phyloP scores from a whole-genome alignment of 345 rosid species.

The Euphorbia tirucalli region DNA sequence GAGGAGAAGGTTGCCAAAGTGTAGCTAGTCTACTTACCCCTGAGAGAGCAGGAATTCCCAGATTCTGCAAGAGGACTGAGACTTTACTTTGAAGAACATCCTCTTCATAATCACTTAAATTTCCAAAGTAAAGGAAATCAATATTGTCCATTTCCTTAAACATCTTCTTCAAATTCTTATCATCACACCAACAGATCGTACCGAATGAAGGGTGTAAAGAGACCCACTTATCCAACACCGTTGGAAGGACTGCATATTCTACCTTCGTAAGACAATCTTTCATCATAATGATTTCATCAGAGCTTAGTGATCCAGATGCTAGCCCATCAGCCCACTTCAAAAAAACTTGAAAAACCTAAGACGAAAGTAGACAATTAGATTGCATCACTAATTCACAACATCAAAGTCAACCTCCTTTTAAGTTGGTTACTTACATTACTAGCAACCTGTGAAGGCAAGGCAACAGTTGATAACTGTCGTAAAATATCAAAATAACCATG shows the following conservation, averaged over 20 bases:
- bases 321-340: constrained; percentile 71
- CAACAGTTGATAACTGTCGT: constrained; percentile 51
- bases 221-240: constrained; percentile 72
- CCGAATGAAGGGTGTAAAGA: constrained; percentile 80
- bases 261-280: constrained; percentile 56
- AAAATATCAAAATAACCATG: constrained; percentile 58
- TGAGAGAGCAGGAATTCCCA: constrained; percentile 84
- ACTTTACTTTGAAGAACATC: constrained; percentile 52
- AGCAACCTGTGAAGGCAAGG: constrained; percentile 73
- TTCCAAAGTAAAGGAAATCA: constrained; percentile 64
- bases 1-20: neutral
- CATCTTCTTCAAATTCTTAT: constrained; percentile 55
- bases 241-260: constrained; percentile 72
- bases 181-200: constrained; percentile 83
- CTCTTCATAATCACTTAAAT: constrained; percentile 41
- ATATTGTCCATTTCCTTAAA: constrained; percentile 55
- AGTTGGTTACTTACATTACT: constrained; percentile 55
- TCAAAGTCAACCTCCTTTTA: constrained; percentile 2
- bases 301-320: constrained; percentile 51
- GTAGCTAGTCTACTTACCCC: constrained; percentile 41
- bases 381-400: constrained; percentile 13
- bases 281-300: constrained; percentile 51
- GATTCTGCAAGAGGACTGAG: constrained; percentile 50
- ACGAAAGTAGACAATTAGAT: constrained; percentile 22
- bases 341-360: constrained; percentile 79